Evolutionary conservation across 2,329 filamentous ascomycete species (phyloP).

Genomic region (Iodosphaeria phyllophila): DNA sequence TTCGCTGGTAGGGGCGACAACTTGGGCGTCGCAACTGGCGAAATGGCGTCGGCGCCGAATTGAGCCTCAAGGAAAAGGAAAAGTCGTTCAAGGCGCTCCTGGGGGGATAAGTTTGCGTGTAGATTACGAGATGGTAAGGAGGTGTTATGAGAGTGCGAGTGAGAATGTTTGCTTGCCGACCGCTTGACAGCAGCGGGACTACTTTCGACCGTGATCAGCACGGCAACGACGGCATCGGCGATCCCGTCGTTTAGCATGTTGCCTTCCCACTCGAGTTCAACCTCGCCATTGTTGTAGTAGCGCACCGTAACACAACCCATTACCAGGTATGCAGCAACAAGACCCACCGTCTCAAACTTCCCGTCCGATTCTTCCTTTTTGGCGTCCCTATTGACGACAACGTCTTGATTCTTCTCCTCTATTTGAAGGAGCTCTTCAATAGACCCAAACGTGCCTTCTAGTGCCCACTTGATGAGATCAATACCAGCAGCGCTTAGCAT

Average conservation of each 20-base stretch:
- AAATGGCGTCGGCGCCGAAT: conserved; percentile 70
- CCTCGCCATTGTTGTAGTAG: conserved; percentile 56
- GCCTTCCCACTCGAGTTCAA: conserved; percentile 92
- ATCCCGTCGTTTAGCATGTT: conserved; percentile 97
- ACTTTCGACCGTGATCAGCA: conserved; percentile 80
- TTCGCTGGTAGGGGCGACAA: conserved; percentile 21
- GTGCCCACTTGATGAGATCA: conserved; percentile 81
- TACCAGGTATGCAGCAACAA: conserved; percentile 44
- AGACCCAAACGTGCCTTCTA: conserved; percentile 84
- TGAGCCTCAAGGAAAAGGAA: conserved; percentile 96
- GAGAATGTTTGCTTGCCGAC: conserved; percentile 37
- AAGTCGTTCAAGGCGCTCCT: conserved; percentile 66
- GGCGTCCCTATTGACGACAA: conserved; percentile 13
- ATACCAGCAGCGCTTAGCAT: conserved; percentile 75
- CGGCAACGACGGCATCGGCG: conserved; percentile 90
- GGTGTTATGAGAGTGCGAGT: conserved; percentile 34
- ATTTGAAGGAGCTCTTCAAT: conserved; percentile 54
- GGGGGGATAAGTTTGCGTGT: conserved; percentile 50
- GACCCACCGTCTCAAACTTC: conserved; percentile 34
- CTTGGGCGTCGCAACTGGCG: conserved; percentile 52
- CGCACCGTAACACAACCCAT: conserved; percentile 86
- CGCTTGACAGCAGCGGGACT: conserved; percentile 86
- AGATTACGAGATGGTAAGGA: conserved; percentile 40
- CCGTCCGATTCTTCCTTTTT: conserved; percentile 42
- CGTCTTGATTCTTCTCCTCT: conserved; percentile 29